These are phyloP conservation scores for Backusella australiensis DNA, from an alignment of 192 early-diverging fungal species.

Conservation along the genomic window DNA sequence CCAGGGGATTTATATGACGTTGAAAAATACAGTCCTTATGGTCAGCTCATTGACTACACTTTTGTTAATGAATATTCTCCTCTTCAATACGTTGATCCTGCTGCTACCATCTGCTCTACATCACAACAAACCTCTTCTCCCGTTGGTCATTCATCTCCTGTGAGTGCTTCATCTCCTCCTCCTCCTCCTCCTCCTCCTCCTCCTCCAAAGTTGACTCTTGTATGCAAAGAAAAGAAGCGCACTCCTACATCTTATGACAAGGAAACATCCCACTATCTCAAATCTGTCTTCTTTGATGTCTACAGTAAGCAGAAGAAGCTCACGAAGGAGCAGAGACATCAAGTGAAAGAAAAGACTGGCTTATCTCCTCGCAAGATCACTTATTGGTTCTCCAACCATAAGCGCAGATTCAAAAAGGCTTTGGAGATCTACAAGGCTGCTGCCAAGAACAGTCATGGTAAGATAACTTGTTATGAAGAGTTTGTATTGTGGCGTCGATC, in stretches of 20 bases:
- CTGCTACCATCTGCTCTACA: background rate
- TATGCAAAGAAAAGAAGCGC: background rate
- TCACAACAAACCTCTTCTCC: background rate
- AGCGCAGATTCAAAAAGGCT: constrained; percentile 17
- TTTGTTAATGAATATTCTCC: background rate
- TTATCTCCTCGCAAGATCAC: constrained; percentile 30
- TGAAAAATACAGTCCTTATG: background rate
- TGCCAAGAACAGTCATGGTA: constrained; percentile 1
- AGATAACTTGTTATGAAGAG: background rate
- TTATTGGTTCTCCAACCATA: constrained; percentile 38
- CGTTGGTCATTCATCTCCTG: background rate
- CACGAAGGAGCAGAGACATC: constrained; percentile 13
- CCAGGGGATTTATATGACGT: background rate
- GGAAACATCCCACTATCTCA: constrained; percentile 11
- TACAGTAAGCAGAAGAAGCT: constrained; percentile 24
- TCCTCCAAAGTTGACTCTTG: background rate
- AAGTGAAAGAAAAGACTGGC: constrained; percentile 18
- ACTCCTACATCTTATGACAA: constrained; percentile 19
- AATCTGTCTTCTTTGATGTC: constrained; percentile 23
- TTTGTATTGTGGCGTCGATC: constrained; percentile 4
- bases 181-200: background rate
- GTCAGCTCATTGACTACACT: background rate
- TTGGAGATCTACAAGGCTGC: background rate
- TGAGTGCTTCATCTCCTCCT: background rate
- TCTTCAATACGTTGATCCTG: background rate